Evolutionary conservation across 2,329 filamentous ascomycete genomes (phyloP), one percentile per base, ranked within the genome.

Genomic region (Apiospora phragmitis): DNA sequence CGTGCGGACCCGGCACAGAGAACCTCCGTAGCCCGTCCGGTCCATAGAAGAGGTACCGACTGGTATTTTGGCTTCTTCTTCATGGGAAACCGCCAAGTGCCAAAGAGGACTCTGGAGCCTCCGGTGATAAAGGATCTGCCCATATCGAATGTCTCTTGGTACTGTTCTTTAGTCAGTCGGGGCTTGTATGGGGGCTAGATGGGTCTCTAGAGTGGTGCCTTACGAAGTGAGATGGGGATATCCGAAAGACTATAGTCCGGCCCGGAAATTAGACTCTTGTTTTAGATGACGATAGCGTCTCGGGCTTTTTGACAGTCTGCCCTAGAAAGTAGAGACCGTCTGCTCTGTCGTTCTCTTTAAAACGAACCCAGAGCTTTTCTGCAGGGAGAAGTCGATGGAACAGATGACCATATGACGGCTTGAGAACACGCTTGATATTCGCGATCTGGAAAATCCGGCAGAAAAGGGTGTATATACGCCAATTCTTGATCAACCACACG

Each of bases 181-280:
- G 55, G 21, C 55, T 38, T 38, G 32, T 62, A 62, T 35, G 21
- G 21, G 55, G 9, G 32, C 18, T 38, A 38, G 32, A 32, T 38
- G 55, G 55, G 55, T 62, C 55, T 62, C 32, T 24, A 9, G 29
- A 38, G 29, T 9, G 38, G 32, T 35, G 55, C 55, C 55, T 62
- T 62, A 62, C 55, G 32, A 62, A n/a, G 55, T 38, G 32, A 62
- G 55, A 62, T 62, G 55, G 55, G 55, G 55, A 62, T 38, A 62
- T 62, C 55, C 55, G 55, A 62, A 62, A n/a, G 55, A 62, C 32
- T 38, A 62, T 62, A 62, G 55, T 62, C 55, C 55, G 55, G 21
- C 32, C 55, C 55, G 55, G 55, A 62, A 38, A 62, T 62, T 62
- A 38, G 32, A 62, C 55, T 62, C 32, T 38, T 62, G 55, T 38